These are phyloP conservation scores for Penicillium robsamsonii DNA, from an alignment of 495 filamentous ascomycete genomes.

Conservation along the genomic window DNA sequence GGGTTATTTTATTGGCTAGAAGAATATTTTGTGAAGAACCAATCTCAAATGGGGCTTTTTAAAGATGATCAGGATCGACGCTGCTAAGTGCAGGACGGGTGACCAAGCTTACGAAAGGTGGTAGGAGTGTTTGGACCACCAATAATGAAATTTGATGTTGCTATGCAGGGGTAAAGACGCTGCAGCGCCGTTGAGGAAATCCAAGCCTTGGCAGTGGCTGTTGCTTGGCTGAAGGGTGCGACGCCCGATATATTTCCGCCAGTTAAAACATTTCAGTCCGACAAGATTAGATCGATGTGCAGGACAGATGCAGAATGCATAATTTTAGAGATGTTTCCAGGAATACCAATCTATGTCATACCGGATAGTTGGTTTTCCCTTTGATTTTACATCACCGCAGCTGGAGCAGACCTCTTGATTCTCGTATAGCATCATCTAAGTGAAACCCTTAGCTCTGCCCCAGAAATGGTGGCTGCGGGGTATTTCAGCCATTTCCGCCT, in stretches of 20 bases:
- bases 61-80: neutral
- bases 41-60: neutral
- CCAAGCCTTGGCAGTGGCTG: neutral
- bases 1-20: neutral
- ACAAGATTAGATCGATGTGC: neutral
- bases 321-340: neutral
- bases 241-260: conserved; percentile 9
- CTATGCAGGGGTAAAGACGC: neutral
- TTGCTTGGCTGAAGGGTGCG: neutral
- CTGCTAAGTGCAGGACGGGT: neutral
- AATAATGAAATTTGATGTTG: neutral
- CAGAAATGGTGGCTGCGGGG: conserved; percentile 20
- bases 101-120: neutral
- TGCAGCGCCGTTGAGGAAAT: neutral
- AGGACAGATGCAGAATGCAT: neutral
- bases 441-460: conserved; percentile 8
- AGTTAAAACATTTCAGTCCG: neutral
- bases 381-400: neutral
- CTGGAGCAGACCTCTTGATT: neutral
- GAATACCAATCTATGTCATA: neutral
- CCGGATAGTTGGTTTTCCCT: neutral
- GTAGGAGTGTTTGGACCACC: neutral
- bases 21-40: neutral
- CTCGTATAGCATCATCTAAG: neutral
- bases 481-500: conserved; percentile 13